Conservation (phyloP, 1,139 yeast genomes). For the Diutina neorugosa region DNA sequence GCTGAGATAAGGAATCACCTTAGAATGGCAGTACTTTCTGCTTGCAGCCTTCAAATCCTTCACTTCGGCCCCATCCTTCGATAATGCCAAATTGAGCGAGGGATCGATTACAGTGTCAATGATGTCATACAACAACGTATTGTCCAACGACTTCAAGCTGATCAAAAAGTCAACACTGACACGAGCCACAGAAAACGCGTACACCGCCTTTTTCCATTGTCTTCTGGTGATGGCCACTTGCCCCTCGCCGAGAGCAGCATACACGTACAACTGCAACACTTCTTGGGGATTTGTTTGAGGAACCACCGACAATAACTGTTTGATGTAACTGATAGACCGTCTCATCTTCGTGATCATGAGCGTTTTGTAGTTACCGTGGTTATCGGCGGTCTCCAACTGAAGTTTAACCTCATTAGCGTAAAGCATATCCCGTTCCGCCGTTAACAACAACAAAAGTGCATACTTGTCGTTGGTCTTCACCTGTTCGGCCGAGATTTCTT, state of each 20-base stretch:
- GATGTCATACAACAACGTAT: conserved; percentile 41
- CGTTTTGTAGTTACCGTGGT: conserved; percentile 29
- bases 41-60: conserved; percentile 37
- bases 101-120: conserved; percentile 58
- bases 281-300: conserved; percentile 6
- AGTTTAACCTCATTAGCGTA: conserved; percentile 56
- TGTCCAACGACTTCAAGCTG: conserved; percentile 6
- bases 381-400: conserved; percentile 40
- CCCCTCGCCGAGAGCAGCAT: conserved; percentile 51
- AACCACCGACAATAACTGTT: conserved; percentile 21
- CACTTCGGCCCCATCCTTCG: conserved; percentile 22
- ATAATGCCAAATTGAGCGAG: conserved; percentile 44
- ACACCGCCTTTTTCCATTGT: conserved; percentile 44
- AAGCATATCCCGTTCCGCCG: conserved; percentile 59
- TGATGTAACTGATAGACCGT: conserved; percentile 39
- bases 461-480: conserved; percentile 32
- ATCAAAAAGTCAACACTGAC: conserved; percentile 41
- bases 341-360: conserved; percentile 58
- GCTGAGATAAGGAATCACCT: conserved; percentile 21
- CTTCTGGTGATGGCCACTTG: conserved; percentile 42
- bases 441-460: conserved; percentile 38
- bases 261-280: conserved; percentile 48
- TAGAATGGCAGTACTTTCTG: conserved; percentile 28
- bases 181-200: conserved; percentile 47
- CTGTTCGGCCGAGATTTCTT: conserved; percentile 31